These are phyloP conservation scores for Hawksworthiomyces lignivorus DNA, from an alignment of 2,329 filamentous ascomycete genomes.

Conservation along the genomic window DNA sequence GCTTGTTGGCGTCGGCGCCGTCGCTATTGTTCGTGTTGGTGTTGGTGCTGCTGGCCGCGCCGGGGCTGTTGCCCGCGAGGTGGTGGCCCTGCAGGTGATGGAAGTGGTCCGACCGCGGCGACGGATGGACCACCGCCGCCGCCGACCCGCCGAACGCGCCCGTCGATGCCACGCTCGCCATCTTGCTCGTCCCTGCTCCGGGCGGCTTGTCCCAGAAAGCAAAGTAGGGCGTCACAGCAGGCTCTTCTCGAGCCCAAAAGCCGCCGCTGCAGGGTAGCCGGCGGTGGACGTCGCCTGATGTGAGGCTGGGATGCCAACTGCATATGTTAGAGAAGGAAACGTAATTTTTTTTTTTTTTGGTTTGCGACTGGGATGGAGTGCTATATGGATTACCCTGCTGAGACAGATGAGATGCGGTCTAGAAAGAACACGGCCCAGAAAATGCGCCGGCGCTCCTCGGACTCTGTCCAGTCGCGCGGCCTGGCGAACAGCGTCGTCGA, in stretches of 20 bases:
- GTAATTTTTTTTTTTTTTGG: no score
- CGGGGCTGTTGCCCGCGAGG: no score
- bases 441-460: constrained; percentile 18
- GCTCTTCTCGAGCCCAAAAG: constrained; percentile 22
- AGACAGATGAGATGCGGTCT: constrained; percentile 22
- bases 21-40: no score
- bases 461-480: constrained; percentile 24
- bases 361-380: background rate
- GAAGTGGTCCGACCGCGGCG: no score
- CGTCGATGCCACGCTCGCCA: no score
- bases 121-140: no score
- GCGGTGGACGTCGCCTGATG: constrained; percentile 23
- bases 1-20: constrained; percentile 17
- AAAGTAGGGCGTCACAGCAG: constrained; percentile 24
- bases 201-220: constrained; percentile 25
- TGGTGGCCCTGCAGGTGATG: no score
- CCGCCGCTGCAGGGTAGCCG: constrained; percentile 25
- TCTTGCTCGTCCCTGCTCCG: constrained; percentile 2
- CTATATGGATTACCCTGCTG: constrained; percentile 13
- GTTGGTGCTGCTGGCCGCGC: no score
- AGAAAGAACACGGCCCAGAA: constrained; percentile 30
- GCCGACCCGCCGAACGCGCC: no score
- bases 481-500: constrained; percentile 19
- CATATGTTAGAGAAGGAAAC: no score
- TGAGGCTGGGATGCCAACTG: constrained; percentile 25